Base-by-base conservation (phyloP, 306 rosid genomes). In the Cicer chorassanicum region DNA sequence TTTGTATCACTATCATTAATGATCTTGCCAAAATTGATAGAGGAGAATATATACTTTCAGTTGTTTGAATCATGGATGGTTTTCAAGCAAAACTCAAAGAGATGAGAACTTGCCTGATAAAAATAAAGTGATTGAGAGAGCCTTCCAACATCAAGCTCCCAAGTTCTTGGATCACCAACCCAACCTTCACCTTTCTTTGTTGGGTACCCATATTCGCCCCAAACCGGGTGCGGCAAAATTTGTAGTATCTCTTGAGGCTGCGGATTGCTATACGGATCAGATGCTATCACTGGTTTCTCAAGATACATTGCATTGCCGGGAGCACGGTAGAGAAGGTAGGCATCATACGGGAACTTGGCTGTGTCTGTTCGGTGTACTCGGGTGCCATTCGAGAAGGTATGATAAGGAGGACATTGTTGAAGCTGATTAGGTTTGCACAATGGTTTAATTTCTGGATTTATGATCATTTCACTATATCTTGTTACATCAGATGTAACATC, bases 121-220 rank as follows among this genome's bases (percentile, higher is more conserved):
- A 89, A 89, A 69, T 85, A 78, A 7, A 87, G 94, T 46, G 88
- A 75, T 34, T 85, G 86, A 11, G 94, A 89, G 21, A 89, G 68
- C 73, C 86, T 89, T 62, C 93, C 91, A 79, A 83, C 89, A 72
- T 89, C 89, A 50, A 89, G 87, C 61, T 85, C 91, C 93, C 93
- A 89, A 1, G 83, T 89, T 74, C 79, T 89, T 7, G 88, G 66
- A 66, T 89, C 83, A 34, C 91, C 91, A 41, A 85, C 62, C 93
- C 89, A 87, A 10, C 88, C 91, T 75, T 89, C 78, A 3, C 89
- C 91, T 69, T 81, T 78, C 61, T 63, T 82, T 5, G 87, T 82
- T 5, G 94, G 89, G 67, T 89, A 89, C 0, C 93, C 88, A 9
- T 85, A 89, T 0, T 83, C 89, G 1, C 82, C 91, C 89, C 93